Percentiles rank a stretch among this genome's conserved stretches.
Evolutionary conservation across 305 asterid species (phyloP).

Genomic region (Ajuga reptans): DNA sequence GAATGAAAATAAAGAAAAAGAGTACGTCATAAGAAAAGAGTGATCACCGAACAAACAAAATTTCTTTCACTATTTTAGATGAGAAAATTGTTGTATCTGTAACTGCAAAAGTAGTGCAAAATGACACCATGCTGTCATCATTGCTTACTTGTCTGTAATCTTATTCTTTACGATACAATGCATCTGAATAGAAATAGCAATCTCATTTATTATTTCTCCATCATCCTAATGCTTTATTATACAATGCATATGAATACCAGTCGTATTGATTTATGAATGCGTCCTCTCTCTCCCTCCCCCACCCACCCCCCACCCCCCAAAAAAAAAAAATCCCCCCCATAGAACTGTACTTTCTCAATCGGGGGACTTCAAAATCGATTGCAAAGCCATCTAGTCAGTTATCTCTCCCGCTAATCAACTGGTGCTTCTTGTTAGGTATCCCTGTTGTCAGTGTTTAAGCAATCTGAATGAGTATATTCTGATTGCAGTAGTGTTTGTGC

Average conservation of each 20-base stretch:
- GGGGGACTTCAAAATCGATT: constrained; percentile 1
- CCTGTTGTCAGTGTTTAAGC: not conserved
- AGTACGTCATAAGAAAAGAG: constrained; percentile 1
- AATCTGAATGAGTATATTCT: not conserved
- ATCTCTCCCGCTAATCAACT: not conserved
- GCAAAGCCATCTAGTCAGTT: not conserved
- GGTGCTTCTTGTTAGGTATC: constrained; percentile 10
- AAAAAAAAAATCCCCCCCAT: not conserved
- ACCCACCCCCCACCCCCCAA: not conserved
- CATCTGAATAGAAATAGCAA: not conserved
- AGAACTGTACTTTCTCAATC: not conserved
- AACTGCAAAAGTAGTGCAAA: constrained; percentile 9
- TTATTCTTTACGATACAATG: constrained; percentile 1
- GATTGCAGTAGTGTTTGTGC: not conserved
- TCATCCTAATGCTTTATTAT: not conserved
- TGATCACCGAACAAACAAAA: not conserved
- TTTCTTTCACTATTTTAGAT: not conserved
- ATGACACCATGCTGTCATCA: constrained; percentile 9
- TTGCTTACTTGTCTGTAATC: not conserved
- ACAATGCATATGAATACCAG: not conserved
- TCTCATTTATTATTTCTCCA: not conserved
- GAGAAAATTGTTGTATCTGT: constrained; percentile 16
- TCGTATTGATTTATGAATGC: not conserved
- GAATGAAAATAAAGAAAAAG: not conserved
- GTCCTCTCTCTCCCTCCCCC: not conserved